phyloP scores from a whole-genome alignment of 2,329 filamentous ascomycete genomes.

The Corinectria fuckeliana region DNA sequence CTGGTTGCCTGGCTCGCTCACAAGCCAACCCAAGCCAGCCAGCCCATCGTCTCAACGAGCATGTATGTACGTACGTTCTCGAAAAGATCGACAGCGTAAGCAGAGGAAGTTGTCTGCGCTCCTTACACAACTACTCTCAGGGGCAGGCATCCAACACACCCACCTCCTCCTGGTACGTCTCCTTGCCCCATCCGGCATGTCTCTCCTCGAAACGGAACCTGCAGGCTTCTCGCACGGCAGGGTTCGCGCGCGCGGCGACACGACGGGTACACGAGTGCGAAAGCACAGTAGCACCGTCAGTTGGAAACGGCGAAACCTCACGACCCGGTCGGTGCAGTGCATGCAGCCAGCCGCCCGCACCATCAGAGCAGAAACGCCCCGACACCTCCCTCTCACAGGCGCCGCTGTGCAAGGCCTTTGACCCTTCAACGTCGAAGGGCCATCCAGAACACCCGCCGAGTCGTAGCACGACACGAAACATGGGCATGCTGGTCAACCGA shows the following conservation, averaged over 20 bases:
- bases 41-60: neutral
- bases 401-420: too few relatives aligned
- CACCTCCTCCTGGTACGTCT: neutral
- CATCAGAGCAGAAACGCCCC: neutral
- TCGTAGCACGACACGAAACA: slow-evolving; percentile 9
- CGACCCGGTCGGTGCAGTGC: too few relatives aligned
- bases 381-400: neutral
- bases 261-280: neutral
- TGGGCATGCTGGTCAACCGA: neutral
- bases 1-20: neutral
- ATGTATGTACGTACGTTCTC: neutral
- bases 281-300: neutral
- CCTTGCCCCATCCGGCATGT: neutral
- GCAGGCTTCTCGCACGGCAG: too few relatives aligned
- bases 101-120: neutral
- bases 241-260: neutral
- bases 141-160: neutral
- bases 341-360: slow-evolving; percentile 1
- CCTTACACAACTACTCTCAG: neutral
- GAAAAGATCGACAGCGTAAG: neutral
- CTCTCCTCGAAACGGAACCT: neutral
- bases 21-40: neutral
- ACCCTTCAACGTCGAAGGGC: neutral
- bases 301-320: neutral
- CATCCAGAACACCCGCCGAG: neutral